phyloP scores from a whole-genome alignment of 129 eudicot species.

The Ambrosia trifida region DNA sequence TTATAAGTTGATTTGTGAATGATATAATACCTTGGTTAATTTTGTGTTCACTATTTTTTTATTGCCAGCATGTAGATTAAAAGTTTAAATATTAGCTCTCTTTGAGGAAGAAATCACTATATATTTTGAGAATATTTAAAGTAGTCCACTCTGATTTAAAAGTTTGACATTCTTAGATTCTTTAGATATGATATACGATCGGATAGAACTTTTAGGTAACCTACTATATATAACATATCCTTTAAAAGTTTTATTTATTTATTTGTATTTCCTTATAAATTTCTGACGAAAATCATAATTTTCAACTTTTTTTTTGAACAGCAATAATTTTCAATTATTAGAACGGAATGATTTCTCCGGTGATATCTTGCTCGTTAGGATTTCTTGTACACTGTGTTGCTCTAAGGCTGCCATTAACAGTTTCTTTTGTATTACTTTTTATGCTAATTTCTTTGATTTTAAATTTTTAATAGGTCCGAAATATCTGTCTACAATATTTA shows the following conservation, averaged over 20 bases:
- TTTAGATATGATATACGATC: background rate
- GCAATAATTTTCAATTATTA: too few species aligned
- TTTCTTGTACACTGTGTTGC: too few species aligned
- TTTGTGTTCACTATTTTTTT: background rate
- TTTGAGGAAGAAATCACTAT: background rate
- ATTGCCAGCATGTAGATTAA: background rate
- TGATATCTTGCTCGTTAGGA: too few species aligned
- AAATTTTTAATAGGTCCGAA: background rate
- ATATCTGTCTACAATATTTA: background rate
- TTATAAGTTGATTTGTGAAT: conserved; percentile 15
- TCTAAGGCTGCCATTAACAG: too few species aligned
- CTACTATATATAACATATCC: background rate
- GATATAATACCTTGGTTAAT: background rate
- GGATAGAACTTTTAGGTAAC: conserved; percentile 1
- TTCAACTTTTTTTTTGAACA: too few species aligned
- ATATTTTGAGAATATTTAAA: too few species aligned
- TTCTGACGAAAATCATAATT: too few species aligned
- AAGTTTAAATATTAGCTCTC: background rate
- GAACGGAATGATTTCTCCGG: too few species aligned
- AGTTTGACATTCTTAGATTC: background rate
- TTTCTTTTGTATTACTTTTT: background rate
- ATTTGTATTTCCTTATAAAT: background rate
- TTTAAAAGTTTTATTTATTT: too few species aligned
- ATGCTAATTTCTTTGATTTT: background rate
- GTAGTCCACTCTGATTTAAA: background rate